phyloP scores from a whole-genome alignment of 129 eudicot genomes.

The Oenanthe sinensis region DNA sequence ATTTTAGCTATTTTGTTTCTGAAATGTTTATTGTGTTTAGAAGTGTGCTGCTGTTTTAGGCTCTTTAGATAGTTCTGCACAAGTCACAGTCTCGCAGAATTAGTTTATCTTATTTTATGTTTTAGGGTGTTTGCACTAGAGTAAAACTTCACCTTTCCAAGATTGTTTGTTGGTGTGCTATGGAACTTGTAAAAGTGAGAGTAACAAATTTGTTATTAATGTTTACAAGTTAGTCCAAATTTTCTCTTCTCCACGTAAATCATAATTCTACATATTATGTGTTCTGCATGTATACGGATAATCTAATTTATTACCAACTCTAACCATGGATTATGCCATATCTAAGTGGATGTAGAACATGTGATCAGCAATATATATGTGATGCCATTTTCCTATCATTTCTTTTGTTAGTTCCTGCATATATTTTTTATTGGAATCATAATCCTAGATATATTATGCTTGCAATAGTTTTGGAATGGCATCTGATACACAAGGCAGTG shows the following conservation, averaged over 20 bases:
- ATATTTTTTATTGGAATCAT: background rate
- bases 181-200: background rate
- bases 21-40: background rate
- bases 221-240: background rate
- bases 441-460: background rate
- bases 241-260: background rate
- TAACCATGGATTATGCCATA: background rate
- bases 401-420: background rate
- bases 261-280: background rate
- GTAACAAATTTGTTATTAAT: background rate
- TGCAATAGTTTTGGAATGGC: constrained; percentile 29
- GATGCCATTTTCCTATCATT: background rate
- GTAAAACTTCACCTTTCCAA: background rate
- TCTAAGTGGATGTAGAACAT: background rate
- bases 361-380: background rate
- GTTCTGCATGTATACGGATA: background rate
- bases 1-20: background rate
- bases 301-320: background rate
- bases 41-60: background rate
- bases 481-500: constrained; percentile 23
- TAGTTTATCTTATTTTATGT: too few species aligned
- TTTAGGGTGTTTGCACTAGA: background rate
- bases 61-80: too few species aligned
- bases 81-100: too few species aligned
- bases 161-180: background rate